Percentiles rank a stretch among this genome's conserved stretches.
These are phyloP conservation scores for Populus alba DNA, from an alignment of 345 rosid genomes.

Conservation along the genomic window DNA sequence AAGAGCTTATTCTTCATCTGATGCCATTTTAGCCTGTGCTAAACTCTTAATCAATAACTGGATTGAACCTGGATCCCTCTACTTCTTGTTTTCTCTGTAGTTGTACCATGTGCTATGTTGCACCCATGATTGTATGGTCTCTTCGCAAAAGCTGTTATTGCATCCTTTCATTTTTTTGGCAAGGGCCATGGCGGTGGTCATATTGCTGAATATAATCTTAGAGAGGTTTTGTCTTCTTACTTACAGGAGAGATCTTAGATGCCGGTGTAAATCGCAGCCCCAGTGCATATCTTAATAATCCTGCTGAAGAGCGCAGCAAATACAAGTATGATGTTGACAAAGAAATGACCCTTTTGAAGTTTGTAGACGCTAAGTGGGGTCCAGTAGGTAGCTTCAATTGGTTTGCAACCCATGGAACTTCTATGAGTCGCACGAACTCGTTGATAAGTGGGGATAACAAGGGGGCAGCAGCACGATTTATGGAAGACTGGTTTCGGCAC, in stretches of 20 bases:
- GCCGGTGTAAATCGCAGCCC: conserved; percentile 97
- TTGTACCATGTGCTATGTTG: background rate
- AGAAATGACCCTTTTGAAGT: conserved; percentile 95
- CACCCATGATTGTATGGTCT: background rate
- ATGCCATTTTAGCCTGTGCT: background rate
- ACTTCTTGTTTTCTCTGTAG: background rate
- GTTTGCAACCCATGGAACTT: conserved; percentile 99
- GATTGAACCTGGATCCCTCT: background rate
- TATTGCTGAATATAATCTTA: conserved; percentile 2
- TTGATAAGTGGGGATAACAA: conserved; percentile 98
- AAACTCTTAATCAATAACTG: background rate
- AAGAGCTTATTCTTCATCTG: background rate
- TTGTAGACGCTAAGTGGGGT: conserved; percentile 88
- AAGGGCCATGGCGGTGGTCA: background rate
- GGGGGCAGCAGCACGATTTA: conserved; percentile 93
- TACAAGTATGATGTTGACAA: conserved; percentile 81
- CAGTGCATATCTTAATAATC: conserved; percentile 92
- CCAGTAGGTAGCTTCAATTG: conserved; percentile 95
- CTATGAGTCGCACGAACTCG: conserved; percentile 95
- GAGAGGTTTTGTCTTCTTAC: conserved; percentile 15
- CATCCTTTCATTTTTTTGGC: background rate
- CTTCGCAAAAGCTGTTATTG: background rate
- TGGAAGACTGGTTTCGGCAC: conserved; percentile 93
- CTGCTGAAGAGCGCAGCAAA: conserved; percentile 65
- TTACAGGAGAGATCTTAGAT: conserved; percentile 82